Base-by-base conservation (phyloP, 352 stramenopile genomes). In the Phytophthora boehmeriae region DNA sequence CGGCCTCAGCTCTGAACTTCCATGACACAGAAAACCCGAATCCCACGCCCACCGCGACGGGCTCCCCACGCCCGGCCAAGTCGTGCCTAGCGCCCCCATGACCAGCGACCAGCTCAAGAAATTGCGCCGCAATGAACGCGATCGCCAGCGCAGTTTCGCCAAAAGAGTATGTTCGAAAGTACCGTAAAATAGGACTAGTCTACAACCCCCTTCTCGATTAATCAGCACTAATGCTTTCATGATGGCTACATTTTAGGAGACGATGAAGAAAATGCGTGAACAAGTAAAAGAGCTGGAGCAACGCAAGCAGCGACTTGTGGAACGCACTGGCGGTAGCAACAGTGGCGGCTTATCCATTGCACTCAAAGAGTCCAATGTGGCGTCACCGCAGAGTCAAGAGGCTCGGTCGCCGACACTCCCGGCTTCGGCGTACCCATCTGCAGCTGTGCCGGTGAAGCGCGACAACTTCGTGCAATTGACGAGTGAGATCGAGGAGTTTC, bases 61-160 rank as follows among this genome's bases (percentile, higher is more conserved):
- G 2, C 10, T n/a, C 34, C 34, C 14, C 34, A 17, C 25, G 25
- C 25, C 25, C 3, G 25, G 25, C 25, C 38, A 44, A 44, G 38
- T 22, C 13, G 38, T 11, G 10, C 38, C 38, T 17, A 44, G 41
- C 13, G 60, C 28, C 19, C 34, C 48, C n/a, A 28, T 22, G 13
- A 20, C 46, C 8, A 8, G 44, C 34, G 66, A 55, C n/a, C 36
- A 56, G 39, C 62, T 69, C 34, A 78, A 75, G 48, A 80, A 80
- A 35, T 53, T 63, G 48, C 63, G 68, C 3, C 77, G 80, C 52
- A 89, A 89, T 60, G 80, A 82, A 27, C 80, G 80, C 53, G 80
- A 89, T 57, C 77, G 80, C 44, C 68, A 78, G 43, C 77, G 75
- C 56, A 85, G 67, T 35, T 71, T 76, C 27, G 66, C 80, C 63